Conservation (phyloP, 1,284 basidiomycete species). For the Cryptococcus amylolentus region DNA sequence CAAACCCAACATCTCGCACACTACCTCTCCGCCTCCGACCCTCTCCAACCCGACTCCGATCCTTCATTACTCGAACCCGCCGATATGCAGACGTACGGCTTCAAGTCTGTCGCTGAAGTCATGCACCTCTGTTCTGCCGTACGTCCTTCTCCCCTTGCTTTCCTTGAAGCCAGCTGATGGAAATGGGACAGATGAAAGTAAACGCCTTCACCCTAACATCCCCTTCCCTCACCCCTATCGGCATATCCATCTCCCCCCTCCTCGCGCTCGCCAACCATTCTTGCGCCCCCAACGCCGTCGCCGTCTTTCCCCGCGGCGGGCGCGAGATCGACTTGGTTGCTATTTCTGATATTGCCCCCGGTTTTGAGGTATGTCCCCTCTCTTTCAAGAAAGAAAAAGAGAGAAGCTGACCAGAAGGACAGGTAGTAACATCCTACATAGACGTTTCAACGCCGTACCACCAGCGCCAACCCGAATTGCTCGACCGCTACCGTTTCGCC, state of each 20-base stretch:
- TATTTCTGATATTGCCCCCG: slow-evolving; percentile 60
- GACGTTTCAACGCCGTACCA: slow-evolving; percentile 69
- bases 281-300: slow-evolving; percentile 81
- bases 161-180: background rate
- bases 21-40: slow-evolving; percentile 30
- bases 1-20: slow-evolving; percentile 42
- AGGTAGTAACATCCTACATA: slow-evolving; percentile 71
- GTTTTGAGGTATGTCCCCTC: slow-evolving; percentile 63
- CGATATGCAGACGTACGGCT: slow-evolving; percentile 41
- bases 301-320: slow-evolving; percentile 70
- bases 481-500: slow-evolving; percentile 72
- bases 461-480: slow-evolving; percentile 60
- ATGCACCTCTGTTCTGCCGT: slow-evolving; percentile 43
- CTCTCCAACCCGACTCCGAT: slow-evolving; percentile 1
- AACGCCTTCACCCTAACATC: slow-evolving; percentile 84
- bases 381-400: background rate
- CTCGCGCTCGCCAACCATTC: slow-evolving; percentile 86
- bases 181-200: slow-evolving; percentile 63
- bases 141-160: slow-evolving; percentile 10
- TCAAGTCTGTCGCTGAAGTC: slow-evolving; percentile 29
- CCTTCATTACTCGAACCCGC: slow-evolving; percentile 23
- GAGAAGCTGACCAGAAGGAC: slow-evolving; percentile 23
- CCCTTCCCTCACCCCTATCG: slow-evolving; percentile 70
- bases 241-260: slow-evolving; percentile 71
- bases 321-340: slow-evolving; percentile 65